These are phyloP conservation scores for Rhododendron henanense DNA, from an alignment of 148 eudicot species.

Conservation along the genomic window DNA sequence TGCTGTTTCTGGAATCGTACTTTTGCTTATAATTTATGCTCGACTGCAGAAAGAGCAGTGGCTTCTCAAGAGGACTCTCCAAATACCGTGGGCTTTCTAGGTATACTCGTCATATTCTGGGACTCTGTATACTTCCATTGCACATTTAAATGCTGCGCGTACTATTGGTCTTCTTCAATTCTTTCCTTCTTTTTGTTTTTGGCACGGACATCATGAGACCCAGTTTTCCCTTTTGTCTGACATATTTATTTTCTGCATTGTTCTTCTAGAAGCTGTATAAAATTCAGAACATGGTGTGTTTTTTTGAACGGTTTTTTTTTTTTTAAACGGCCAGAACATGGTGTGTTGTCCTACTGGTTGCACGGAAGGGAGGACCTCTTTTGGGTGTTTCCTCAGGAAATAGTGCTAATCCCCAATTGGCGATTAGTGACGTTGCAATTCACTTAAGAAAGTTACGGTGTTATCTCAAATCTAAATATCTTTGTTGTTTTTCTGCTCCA, in stretches of 20 bases:
- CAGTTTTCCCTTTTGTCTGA: neutral
- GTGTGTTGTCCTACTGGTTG: neutral
- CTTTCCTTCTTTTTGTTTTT: neutral
- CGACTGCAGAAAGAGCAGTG: slow-evolving; percentile 92
- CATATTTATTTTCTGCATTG: neutral
- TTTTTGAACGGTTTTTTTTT: no score
- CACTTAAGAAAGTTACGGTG: neutral
- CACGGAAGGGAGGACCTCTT: neutral
- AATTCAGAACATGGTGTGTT: neutral
- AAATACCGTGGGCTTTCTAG: slow-evolving; percentile 90
- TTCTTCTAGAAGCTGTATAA: neutral
- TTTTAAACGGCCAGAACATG: neutral
- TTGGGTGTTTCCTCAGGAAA: neutral
- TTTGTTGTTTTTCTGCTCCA: neutral
- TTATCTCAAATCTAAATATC: neutral
- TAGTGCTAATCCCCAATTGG: neutral
- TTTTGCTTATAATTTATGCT: slow-evolving; percentile 24
- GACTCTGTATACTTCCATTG: neutral
- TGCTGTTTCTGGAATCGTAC: slow-evolving; percentile 2
- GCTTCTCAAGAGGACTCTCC: slow-evolving; percentile 89
- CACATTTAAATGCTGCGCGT: neutral
- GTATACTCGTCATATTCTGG: slow-evolving; percentile 27
- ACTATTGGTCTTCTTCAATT: neutral
- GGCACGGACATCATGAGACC: neutral
- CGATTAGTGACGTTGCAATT: neutral